These are phyloP conservation scores for Hypoxylon rubiginosum DNA, from an alignment of 2,329 filamentous ascomycete genomes.

Conservation along the genomic window DNA sequence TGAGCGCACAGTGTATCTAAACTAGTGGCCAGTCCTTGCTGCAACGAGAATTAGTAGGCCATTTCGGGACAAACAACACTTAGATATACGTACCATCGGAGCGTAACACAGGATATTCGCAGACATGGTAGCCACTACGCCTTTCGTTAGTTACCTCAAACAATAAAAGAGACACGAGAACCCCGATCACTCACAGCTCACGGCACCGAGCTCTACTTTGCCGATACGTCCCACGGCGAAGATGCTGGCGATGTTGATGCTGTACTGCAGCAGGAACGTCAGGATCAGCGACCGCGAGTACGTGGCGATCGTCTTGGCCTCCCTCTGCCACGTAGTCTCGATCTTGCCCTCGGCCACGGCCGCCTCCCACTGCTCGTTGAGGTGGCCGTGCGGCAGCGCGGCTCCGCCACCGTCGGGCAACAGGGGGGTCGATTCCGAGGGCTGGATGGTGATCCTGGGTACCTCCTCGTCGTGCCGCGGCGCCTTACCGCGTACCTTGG, in stretches of 20 bases:
- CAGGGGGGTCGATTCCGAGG: slow-evolving; percentile 57
- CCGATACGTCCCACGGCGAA: slow-evolving; percentile 84
- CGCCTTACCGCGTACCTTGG: slow-evolving; percentile 62
- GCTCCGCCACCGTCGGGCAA: slow-evolving; percentile 59
- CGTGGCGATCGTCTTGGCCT: slow-evolving; percentile 81
- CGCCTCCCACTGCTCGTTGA: slow-evolving; percentile 85
- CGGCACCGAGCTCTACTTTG: slow-evolving; percentile 76
- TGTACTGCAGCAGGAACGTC: slow-evolving; percentile 86
- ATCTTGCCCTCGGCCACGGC: slow-evolving; percentile 86
- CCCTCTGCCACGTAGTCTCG: slow-evolving; percentile 90
- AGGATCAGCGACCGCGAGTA: slow-evolving; percentile 79
- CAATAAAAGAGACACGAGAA: neutral
- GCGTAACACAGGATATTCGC: slow-evolving; percentile 83
- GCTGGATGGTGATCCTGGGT: slow-evolving; percentile 50
- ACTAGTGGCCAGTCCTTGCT: slow-evolving; percentile 86
- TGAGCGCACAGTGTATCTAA: slow-evolving; percentile 94
- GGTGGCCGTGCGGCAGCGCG: slow-evolving; percentile 65
- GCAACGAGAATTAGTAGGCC: neutral
- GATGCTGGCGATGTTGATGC: slow-evolving; percentile 83
- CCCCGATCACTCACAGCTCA: slow-evolving; percentile 60
- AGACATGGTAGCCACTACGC: slow-evolving; percentile 77
- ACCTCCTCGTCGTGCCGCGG: slow-evolving; percentile 59
- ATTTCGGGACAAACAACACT: neutral
- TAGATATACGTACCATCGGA: slow-evolving; percentile 62
- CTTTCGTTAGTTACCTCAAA: slow-evolving; percentile 31